Base-by-base conservation (phyloP, 2,329 filamentous ascomycete genomes). In the Pseudocercospora fuligena region DNA sequence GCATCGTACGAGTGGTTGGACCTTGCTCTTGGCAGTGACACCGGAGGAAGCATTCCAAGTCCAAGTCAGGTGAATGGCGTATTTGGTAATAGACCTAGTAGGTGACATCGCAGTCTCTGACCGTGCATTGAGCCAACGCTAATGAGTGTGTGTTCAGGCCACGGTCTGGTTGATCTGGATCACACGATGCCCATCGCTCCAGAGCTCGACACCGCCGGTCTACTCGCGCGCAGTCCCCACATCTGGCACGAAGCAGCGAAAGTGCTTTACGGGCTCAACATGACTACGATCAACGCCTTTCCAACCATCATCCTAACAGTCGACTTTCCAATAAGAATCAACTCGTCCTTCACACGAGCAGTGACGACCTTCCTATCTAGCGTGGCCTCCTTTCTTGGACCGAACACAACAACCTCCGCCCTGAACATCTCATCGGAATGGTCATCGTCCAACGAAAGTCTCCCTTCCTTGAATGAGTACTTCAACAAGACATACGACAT, bases 161-260 rank as follows among this genome's bases (percentile, higher is more conserved):
- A 81, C 56, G 81, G 79, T 1, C 73, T 85, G 0, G 79, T 86
- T 0, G 70, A 77, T 9, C 75, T 87, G 0, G 79, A 82, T 6
- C 75, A 82, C 7, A 81, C 82, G 0, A 84, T 87, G 80, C 80
- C 82, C 1, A 68, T 84, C 4, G 80, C 80, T 16, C 81, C 82
- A 1, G 73, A 78, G 14, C 77, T 84, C 14, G 83, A 85, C 65
- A 84, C 82, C 8, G 75, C 81, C 11, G 82, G 82, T 1, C 76
- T 85, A 8, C 68, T 84, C 11, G 79, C 80, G 1, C 78, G 82
- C 6, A 77, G 83, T 60, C 81, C 82, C 0, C 27, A 74, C 4
- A 66, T 82, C 29, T 83, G 80, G 80, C 74, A 75, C 21, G 74
- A 75, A 19, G 81, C 82, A 3, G 79, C 80, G 0, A 75, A 82